A percentile compares a stretch with the other conserved stretches of the same genome.
These are phyloP conservation scores for Roridomyces roridus DNA, from an alignment of 768 basidiomycete genomes.

Conservation along the genomic window DNA sequence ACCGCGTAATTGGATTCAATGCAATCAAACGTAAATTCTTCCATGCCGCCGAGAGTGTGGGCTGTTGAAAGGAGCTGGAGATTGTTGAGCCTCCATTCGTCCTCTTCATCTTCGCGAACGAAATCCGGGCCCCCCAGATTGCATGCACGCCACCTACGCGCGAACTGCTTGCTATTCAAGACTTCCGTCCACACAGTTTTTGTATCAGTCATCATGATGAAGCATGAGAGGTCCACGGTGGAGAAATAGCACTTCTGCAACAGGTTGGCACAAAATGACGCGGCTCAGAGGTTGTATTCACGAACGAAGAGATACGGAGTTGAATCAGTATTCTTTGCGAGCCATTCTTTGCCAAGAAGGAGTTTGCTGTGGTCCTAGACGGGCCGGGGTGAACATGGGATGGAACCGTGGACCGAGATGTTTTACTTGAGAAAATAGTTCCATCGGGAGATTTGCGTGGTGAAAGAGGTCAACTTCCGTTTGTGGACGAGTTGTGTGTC, in stretches of 20 bases:
- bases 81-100: slow-evolving; percentile 62
- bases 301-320: slow-evolving; percentile 77
- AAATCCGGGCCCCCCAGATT: slow-evolving; percentile 48
- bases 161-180: slow-evolving; percentile 60
- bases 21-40: slow-evolving; percentile 64
- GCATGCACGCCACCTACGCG: slow-evolving; percentile 72
- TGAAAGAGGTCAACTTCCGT: no score
- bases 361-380: slow-evolving; percentile 60
- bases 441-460: slow-evolving; percentile 40
- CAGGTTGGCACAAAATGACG: slow-evolving; percentile 6
- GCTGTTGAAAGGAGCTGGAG: slow-evolving; percentile 61
- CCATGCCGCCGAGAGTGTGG: slow-evolving; percentile 68
- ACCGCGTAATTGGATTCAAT: slow-evolving; percentile 64
- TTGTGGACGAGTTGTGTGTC: no score
- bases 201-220: slow-evolving; percentile 74
- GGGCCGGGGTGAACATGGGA: slow-evolving; percentile 18
- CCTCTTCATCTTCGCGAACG: slow-evolving; percentile 51
- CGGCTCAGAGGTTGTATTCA: slow-evolving; percentile 26
- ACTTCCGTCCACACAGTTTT: slow-evolving; percentile 79
- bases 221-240: slow-evolving; percentile 61
- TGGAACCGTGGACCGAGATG: not conserved
- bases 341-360: slow-evolving; percentile 75
- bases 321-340: slow-evolving; percentile 69
- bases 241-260: slow-evolving; percentile 72
- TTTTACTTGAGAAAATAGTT: slow-evolving; percentile 54